Base-by-base conservation (phyloP, 129 eudicot genomes). In the Helianthus tuberosus region DNA sequence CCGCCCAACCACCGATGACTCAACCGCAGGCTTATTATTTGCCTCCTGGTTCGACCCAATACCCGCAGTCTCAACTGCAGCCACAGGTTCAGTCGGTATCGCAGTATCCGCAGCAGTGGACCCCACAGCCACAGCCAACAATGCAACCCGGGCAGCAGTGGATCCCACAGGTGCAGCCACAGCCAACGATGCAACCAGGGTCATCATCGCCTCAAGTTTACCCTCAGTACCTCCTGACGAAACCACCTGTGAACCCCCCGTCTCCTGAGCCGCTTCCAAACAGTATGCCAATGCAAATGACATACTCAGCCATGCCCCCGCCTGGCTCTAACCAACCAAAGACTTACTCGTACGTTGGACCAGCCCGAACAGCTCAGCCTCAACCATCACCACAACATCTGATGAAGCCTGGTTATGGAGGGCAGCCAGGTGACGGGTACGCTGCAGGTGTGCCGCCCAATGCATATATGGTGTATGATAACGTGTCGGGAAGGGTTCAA, bases 251-350 rank as follows among this genome's bases (percentile, higher is more conserved):
- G 41, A 59, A 2, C 32, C 32, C 32, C 41, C 39, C 62, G 8
- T 25, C 36, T 55, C 63, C 75, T 3, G 98, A 86, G 51, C 75
- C 83, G 65, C 76, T 77, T 25, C 86, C 91, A 1, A 81, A 77
- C 77, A 87, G 96, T 80, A 84, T 84, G 84, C 84, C 89, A 0
- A 86, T 88, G 96, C 98, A 90, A 78, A 77, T 85, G 77, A 59
- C 88, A 0, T 85, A 65, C 71, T 66, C 90, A 0, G 85, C 87
- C 55, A 50, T 82, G 65, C 77, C 86, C 49, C 93, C 79, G 51
- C 88, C 86, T 10, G 80, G 79, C 54, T 78, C 84, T 5, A 79
- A 75, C 68, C 93, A 82, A 61, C 82, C 83, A 78, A 65, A 82
- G 84, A 67, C 84, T 5, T 90, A 86, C 68, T 82, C 87, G 0